Evolutionary conservation across 768 basidiomycete species (phyloP).

Genomic region (Amanita subjunquillea): DNA sequence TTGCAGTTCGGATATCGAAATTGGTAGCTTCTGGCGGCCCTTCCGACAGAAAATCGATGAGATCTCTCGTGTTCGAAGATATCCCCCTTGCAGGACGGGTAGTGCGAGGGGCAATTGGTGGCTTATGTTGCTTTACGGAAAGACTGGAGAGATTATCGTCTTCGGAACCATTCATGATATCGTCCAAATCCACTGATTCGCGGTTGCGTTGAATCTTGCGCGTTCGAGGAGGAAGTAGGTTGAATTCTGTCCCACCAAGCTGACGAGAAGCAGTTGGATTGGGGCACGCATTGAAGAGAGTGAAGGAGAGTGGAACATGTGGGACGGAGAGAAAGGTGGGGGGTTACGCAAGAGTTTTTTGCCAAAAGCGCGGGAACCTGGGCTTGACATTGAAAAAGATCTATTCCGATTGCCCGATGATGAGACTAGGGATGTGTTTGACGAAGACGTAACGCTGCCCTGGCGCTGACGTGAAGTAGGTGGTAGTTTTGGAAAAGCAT

Average conservation of each 20-base stretch:
- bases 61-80: conserved; percentile 37
- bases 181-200: conserved; percentile 69
- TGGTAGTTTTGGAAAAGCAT: conserved; percentile 17
- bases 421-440: conserved; percentile 21
- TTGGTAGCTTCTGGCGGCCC: conserved; percentile 42
- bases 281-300: conserved; percentile 16
- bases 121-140: conserved; percentile 11
- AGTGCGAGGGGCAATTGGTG: conserved; percentile 9
- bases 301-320: conserved; percentile 14
- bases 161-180: conserved; percentile 62
- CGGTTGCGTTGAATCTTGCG: conserved; percentile 43
- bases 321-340: conserved; percentile 19
- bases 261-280: conserved; percentile 9
- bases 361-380: conserved; percentile 15
- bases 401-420: conserved; percentile 24
- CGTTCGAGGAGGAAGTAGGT: conserved; percentile 36
- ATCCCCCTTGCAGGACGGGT: conserved; percentile 15
- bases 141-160: conserved; percentile 30
- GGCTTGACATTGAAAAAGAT: conserved; percentile 29
- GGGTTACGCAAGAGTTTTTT: conserved; percentile 20
- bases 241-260: conserved; percentile 12
- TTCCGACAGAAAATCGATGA: conserved; percentile 47
- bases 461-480: conserved; percentile 30
- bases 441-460: conserved; percentile 31
- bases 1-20: conserved; percentile 41